A percentile compares a stretch with the other conserved stretches of the same genome.
phyloP scores from a whole-genome alignment of 2,329 filamentous ascomycete species.

The Chrysosporium keratinophilum region DNA sequence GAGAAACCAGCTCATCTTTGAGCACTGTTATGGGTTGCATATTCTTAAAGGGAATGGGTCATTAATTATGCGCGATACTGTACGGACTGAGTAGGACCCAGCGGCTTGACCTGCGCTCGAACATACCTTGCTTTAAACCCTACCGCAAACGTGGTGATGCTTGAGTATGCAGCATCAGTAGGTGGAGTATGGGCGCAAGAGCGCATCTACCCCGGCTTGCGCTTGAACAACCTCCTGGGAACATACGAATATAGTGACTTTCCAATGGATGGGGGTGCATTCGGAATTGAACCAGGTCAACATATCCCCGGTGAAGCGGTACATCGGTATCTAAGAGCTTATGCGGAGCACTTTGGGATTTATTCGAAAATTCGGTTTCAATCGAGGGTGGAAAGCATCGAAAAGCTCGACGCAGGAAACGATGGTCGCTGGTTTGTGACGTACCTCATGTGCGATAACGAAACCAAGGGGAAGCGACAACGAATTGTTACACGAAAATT shows the following conservation, averaged over 20 bases:
- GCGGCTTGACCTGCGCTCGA: conserved; percentile 52
- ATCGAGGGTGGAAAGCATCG: conserved; percentile 40
- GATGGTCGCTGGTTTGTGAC: conserved; percentile 25
- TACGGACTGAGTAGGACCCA: conserved; percentile 34
- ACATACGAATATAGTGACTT: conserved; percentile 66
- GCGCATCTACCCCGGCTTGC: conserved; percentile 56
- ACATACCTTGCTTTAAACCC: conserved; percentile 52
- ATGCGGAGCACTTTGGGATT: conserved; percentile 45
- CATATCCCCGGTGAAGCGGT: conserved; percentile 51
- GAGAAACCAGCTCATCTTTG: neutral
- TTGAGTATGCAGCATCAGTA: conserved; percentile 48
- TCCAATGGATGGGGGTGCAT: conserved; percentile 51
- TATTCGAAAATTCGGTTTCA: conserved; percentile 38
- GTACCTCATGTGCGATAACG: conserved; percentile 17
- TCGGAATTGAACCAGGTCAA: conserved; percentile 40
- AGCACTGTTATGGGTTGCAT: too few relatives aligned
- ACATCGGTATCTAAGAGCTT: conserved; percentile 48
- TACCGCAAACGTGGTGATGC: conserved; percentile 44
- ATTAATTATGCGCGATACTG: neutral
- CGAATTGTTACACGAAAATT: conserved; percentile 38
- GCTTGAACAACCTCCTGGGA: conserved; percentile 63
- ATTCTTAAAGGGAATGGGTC: neutral
- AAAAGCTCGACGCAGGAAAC: conserved; percentile 20
- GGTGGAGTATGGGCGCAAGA: conserved; percentile 63
- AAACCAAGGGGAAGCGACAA: conserved; percentile 15